Percentiles rank a stretch among this genome's conserved stretches.
Conservation (phyloP, 1,284 basidiomycete genomes). For the Chalciporus sp. region DNA sequence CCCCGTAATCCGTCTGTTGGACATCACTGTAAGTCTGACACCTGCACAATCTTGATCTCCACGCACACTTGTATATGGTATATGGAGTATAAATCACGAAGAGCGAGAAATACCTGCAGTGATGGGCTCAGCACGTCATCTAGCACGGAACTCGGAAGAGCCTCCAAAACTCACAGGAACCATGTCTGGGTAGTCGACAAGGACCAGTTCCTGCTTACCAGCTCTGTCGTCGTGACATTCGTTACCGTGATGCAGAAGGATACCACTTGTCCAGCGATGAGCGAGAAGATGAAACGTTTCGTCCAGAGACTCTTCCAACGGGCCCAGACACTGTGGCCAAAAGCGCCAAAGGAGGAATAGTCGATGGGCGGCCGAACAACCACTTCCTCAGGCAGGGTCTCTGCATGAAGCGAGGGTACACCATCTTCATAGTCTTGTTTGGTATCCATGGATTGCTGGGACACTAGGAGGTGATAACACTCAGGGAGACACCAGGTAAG, state of each 20-base stretch:
- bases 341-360: slow-evolving; percentile 57
- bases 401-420: neutral
- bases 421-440: slow-evolving; percentile 25
- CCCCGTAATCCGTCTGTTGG: slow-evolving; percentile 74
- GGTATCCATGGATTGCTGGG: slow-evolving; percentile 26
- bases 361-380: slow-evolving; percentile 54
- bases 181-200: slow-evolving; percentile 81
- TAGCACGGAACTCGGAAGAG: neutral
- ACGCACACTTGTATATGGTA: slow-evolving; percentile 79
- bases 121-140: neutral
- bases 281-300: slow-evolving; percentile 62
- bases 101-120: slow-evolving; percentile 71
- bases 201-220: slow-evolving; percentile 68
- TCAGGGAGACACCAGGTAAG: neutral
- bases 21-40: slow-evolving; percentile 2
- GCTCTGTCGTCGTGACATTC: slow-evolving; percentile 79
- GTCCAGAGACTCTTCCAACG: slow-evolving; percentile 78
- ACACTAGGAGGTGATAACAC: neutral
- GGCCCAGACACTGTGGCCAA: slow-evolving; percentile 50
- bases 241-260: slow-evolving; percentile 86
- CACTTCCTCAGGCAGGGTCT: neutral
- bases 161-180: slow-evolving; percentile 63
- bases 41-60: slow-evolving; percentile 18
- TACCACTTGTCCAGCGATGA: slow-evolving; percentile 79
- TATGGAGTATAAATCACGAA: slow-evolving; percentile 81